phyloP scores from a whole-genome alignment of 1,284 basidiomycete species.

The Cryptococcus jaspeensis region DNA sequence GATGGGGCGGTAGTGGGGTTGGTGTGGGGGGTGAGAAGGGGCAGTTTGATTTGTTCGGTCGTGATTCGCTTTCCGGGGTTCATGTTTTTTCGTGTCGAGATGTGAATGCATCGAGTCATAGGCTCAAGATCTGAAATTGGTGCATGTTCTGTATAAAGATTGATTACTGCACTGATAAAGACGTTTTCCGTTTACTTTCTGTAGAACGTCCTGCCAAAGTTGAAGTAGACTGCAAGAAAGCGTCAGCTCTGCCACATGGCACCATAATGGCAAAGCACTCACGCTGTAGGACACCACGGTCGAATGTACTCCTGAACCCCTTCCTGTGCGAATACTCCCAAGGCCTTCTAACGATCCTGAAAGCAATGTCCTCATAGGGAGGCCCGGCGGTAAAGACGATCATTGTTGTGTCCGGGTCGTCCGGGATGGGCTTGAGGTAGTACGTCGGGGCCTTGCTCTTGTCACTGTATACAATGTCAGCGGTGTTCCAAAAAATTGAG shows the following conservation, averaged over 20 bases:
- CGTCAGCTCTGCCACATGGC: not conserved
- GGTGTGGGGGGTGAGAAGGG: no score
- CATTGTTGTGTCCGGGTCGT: conserved; percentile 91
- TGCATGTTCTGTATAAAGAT: no score
- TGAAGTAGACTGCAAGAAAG: conserved; percentile 44
- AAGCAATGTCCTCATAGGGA: conserved; percentile 98
- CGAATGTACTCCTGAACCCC: conserved; percentile 59
- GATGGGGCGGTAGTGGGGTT: no score
- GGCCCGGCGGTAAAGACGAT: conserved; percentile 94
- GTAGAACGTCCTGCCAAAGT: conserved; percentile 48
- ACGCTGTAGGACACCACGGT: conserved; percentile 57
- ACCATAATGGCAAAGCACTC: conserved; percentile 9
- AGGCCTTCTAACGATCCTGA: conserved; percentile 93
- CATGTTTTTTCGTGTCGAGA: no score
- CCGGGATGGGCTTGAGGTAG: conserved; percentile 84
- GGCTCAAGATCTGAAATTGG: no score
- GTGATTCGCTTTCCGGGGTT: no score
- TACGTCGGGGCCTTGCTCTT: conserved; percentile 95
- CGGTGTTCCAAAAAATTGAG: not conserved
- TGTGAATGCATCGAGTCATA: no score
- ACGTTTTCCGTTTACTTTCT: conserved; percentile 30
- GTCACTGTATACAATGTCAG: conserved; percentile 56
- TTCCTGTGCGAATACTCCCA: conserved; percentile 91
- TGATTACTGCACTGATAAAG: no score
- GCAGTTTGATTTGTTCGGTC: no score